A percentile compares a stretch with the other conserved stretches of the same genome.
These are phyloP conservation scores for Alternaria gaisen DNA, from an alignment of 2,329 filamentous ascomycete species.

Conservation along the genomic window DNA sequence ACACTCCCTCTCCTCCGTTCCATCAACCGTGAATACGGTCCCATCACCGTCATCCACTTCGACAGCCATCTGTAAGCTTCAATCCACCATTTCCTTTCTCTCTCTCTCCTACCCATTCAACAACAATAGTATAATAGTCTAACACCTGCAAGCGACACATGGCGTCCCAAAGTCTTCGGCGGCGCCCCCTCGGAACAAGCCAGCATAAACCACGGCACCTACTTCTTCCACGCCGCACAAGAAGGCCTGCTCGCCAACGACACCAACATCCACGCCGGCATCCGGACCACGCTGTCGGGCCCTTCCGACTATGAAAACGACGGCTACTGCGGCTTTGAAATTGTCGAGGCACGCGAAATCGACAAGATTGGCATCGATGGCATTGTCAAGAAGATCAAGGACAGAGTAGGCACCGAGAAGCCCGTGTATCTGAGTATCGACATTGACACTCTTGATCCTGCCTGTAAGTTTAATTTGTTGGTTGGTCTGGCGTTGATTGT, in stretches of 20 bases:
- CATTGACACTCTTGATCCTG: slow-evolving; percentile 87
- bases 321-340: slow-evolving; percentile 84
- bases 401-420: slow-evolving; percentile 75
- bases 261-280: slow-evolving; percentile 87
- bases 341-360: slow-evolving; percentile 78
- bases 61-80: slow-evolving; percentile 64
- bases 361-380: slow-evolving; percentile 74
- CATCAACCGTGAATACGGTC: slow-evolving; percentile 71
- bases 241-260: slow-evolving; percentile 83
- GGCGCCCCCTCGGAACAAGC: slow-evolving; percentile 79
- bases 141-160: slow-evolving; percentile 57
- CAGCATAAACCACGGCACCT: slow-evolving; percentile 85
- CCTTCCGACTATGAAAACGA: slow-evolving; percentile 86
- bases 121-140: background rate
- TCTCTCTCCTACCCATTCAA: rapidly evolving
- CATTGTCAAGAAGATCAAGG: slow-evolving; percentile 79
- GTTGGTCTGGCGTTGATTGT: background rate
- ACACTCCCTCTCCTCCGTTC: slow-evolving; percentile 64
- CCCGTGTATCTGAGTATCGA: slow-evolving; percentile 86
- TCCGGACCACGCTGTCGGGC: slow-evolving; percentile 81
- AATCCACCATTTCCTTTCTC: too few species aligned
- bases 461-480: slow-evolving; percentile 62
- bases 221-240: slow-evolving; percentile 83
- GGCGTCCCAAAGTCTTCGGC: slow-evolving; percentile 87
- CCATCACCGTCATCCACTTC: slow-evolving; percentile 71